Base-by-base conservation (phyloP, 352 stramenopile genomes). In the Phytophthora melonis region DNA sequence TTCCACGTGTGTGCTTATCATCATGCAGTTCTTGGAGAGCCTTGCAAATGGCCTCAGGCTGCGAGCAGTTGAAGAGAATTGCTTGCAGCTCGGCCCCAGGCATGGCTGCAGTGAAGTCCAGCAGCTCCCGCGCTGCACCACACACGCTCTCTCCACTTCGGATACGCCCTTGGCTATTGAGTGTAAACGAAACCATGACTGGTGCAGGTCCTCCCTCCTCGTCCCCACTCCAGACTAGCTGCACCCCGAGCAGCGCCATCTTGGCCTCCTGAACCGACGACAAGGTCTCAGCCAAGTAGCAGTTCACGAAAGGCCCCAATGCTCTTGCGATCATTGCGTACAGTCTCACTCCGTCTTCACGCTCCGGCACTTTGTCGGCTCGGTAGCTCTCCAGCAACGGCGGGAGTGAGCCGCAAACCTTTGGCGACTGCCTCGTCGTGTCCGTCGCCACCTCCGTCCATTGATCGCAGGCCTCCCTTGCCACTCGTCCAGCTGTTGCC, bases 51-150 rank as follows among this genome's bases (percentile, higher is more conserved):
- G 88, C 76, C 72, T 98, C 93, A 1, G 93, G 93, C 60, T 94
- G 84, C 41, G 79, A 90, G 56, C 93, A 98, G 75, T 98, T 98
- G 70, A 98, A 98, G 3, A 98, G 72, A 66, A 98, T 79, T 16
- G 70, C 92, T 47, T 88, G 67, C 2, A 97, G 68, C 36, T 75
- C 32, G 6, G 58, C 64, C 11, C 61, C 56, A 1, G 64, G 39
- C 41, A 45, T 65, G 64, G 45, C 68, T 1, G 47, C 68, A 30
- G 67, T 74, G 47, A 83, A 86, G n/a, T 64, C 50, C 11, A 91
- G 53, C 34, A 88, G 50, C 5, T 81, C 68, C 2, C 82, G 63
- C 27, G 90, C 77, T 8, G 75, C 86, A 27, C 88, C 63, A 13
- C 66, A 65, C 23, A 92, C 77, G 3, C 71, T 66, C 66, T 98